These are phyloP conservation scores for Diplogelasinospora grovesii DNA, from an alignment of 495 filamentous ascomycete species.

Conservation along the genomic window DNA sequence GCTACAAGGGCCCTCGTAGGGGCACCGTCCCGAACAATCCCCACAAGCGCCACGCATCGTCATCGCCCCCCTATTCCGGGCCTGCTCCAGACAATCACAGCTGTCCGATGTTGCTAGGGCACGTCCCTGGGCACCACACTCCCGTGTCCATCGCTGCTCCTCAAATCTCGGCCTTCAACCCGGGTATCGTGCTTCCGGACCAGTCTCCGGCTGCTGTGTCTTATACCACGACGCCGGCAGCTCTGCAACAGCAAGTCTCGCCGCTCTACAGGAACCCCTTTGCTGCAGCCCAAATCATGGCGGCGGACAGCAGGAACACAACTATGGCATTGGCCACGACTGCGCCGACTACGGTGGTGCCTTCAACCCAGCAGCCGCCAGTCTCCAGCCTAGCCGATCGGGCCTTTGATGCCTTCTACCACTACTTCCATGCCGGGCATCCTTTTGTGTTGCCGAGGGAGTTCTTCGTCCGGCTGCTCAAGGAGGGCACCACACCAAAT, in stretches of 20 bases:
- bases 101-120: slow-evolving; percentile 43
- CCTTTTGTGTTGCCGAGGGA: slow-evolving; percentile 55
- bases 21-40: slow-evolving; percentile 37
- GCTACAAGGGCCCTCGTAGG: slow-evolving; percentile 44
- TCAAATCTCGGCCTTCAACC: slow-evolving; percentile 27
- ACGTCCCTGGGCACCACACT: no score
- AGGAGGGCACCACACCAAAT: slow-evolving; percentile 29
- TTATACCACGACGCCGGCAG: slow-evolving; percentile 26
- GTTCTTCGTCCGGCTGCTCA: slow-evolving; percentile 36
- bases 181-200: slow-evolving; percentile 30
- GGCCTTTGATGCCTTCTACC: slow-evolving; percentile 51
- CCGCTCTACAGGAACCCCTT: slow-evolving; percentile 34
- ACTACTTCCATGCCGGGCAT: slow-evolving; percentile 63
- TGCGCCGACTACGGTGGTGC: slow-evolving; percentile 1
- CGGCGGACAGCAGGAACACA: slow-evolving; percentile 22
- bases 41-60: slow-evolving; percentile 44
- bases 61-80: slow-evolving; percentile 33
- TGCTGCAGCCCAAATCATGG: slow-evolving; percentile 22
- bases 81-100: slow-evolving; percentile 28
- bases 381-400: slow-evolving; percentile 35
- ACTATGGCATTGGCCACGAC: slow-evolving; percentile 11
- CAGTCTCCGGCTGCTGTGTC: slow-evolving; percentile 33
- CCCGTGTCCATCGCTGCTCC: slow-evolving; percentile 23
- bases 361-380: slow-evolving; percentile 22
- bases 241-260: slow-evolving; percentile 22